A percentile compares a stretch with the other conserved stretches of the same genome.
Evolutionary conservation across 2,329 filamentous ascomycete genomes (phyloP).

Genomic region (Xylaria sp.): DNA sequence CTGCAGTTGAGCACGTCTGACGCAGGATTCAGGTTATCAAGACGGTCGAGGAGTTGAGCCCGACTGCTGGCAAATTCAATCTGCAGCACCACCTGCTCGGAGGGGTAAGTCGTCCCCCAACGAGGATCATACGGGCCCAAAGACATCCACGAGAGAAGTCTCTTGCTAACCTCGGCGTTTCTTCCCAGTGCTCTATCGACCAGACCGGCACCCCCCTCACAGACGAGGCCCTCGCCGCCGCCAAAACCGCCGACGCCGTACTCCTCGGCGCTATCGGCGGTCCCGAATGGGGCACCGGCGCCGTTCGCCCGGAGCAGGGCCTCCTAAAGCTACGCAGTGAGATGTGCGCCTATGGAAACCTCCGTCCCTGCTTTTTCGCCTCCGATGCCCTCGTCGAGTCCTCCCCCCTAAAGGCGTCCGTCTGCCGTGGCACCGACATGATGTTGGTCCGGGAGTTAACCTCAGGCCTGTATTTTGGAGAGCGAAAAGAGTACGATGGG

Average conservation of each 20-base stretch:
- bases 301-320: conserved; percentile 89
- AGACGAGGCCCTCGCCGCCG: conserved; percentile 79
- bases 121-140: conserved; percentile 3
- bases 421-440: conserved; percentile 89
- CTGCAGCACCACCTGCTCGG: conserved; percentile 89
- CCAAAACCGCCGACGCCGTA: conserved; percentile 85
- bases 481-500: conserved; percentile 79
- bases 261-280: conserved; percentile 93
- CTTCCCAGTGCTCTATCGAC: conserved; percentile 81
- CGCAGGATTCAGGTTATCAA: conserved; percentile 89
- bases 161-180: conserved; percentile 13
- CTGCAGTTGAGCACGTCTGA: too few species aligned
- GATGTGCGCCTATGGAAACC: conserved; percentile 92
- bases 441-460: conserved; percentile 92
- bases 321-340: conserved; percentile 91
- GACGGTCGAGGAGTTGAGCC: conserved; percentile 73
- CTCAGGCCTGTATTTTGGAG: conserved; percentile 94
- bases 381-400: conserved; percentile 81
- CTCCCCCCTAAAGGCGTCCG: conserved; percentile 84
- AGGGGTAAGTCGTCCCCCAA: conserved; percentile 56
- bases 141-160: conserved; percentile 11
- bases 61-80: conserved; percentile 78
- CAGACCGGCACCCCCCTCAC: conserved; percentile 79
- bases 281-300: conserved; percentile 92
- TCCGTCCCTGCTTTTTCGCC: conserved; percentile 94